phyloP scores from a whole-genome alignment of 2,329 filamentous ascomycete species.

The Stemphylium beticola region DNA sequence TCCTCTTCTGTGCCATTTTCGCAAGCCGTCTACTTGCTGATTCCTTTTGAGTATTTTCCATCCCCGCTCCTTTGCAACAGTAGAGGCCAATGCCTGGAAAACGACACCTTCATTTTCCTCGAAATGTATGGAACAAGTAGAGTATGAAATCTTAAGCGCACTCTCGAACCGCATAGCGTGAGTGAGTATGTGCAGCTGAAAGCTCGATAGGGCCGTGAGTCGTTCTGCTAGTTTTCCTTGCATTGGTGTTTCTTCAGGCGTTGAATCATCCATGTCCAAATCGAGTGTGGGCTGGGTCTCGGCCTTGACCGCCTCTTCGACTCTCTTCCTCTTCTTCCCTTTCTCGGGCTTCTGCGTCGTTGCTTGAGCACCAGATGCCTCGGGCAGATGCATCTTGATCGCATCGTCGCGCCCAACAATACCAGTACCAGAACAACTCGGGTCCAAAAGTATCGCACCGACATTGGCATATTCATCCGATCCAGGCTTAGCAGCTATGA shows the following conservation, averaged over 20 bases:
- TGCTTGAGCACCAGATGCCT: slow-evolving; percentile 24
- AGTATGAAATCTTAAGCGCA: slow-evolving; percentile 76
- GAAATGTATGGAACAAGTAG: slow-evolving; percentile 87
- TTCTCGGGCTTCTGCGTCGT: slow-evolving; percentile 23
- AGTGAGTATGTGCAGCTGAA: slow-evolving; percentile 80
- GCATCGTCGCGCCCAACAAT: slow-evolving; percentile 89
- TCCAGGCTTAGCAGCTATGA: slow-evolving; percentile 74
- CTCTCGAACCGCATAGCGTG: slow-evolving; percentile 84
- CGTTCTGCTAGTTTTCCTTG: slow-evolving; percentile 57
- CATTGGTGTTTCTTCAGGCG: slow-evolving; percentile 48
- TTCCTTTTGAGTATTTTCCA: slow-evolving; percentile 79
- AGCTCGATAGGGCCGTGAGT: slow-evolving; percentile 74
- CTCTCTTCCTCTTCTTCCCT: slow-evolving; percentile 45
- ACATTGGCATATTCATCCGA: slow-evolving; percentile 70
- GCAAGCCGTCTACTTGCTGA: slow-evolving; percentile 78
- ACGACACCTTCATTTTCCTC: slow-evolving; percentile 92
- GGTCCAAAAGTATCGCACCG: slow-evolving; percentile 84
- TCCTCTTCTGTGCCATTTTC: slow-evolving; percentile 71
- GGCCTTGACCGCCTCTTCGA: slow-evolving; percentile 8
- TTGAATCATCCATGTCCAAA: slow-evolving; percentile 37
- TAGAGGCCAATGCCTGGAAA: slow-evolving; percentile 70
- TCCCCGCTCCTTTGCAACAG: slow-evolving; percentile 68
- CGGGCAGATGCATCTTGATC: slow-evolving; percentile 65
- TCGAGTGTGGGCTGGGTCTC: slow-evolving; percentile 22
- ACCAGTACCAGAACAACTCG: slow-evolving; percentile 93